Evolutionary conservation across 2,329 filamentous ascomycete genomes (phyloP).

Genomic region (Ramichloridium luteum): DNA sequence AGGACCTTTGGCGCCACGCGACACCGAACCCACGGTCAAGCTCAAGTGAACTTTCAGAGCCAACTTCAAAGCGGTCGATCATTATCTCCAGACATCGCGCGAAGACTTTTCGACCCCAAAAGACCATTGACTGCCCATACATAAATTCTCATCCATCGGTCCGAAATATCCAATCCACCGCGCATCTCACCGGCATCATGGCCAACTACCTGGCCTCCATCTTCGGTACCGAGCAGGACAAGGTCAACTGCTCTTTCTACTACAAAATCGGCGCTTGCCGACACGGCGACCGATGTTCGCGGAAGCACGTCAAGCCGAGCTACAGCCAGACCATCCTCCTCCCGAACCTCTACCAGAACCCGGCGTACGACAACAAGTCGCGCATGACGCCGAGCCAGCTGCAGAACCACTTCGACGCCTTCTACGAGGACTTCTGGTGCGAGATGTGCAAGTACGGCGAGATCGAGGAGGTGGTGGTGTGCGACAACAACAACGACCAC

Average conservation of each 20-base stretch:
- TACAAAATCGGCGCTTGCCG: slow-evolving; percentile 99
- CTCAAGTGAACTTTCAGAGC: too few relatives aligned
- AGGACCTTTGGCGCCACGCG: too few relatives aligned
- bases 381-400: slow-evolving; percentile 92
- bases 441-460: slow-evolving; percentile 99
- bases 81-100: too few relatives aligned
- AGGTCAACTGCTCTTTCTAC: slow-evolving; percentile 98
- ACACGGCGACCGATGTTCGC: slow-evolving; percentile 93
- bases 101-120: too few relatives aligned
- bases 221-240: slow-evolving; percentile 99
- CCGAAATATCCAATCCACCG: too few relatives aligned
- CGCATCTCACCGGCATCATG: slow-evolving; percentile 50
- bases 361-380: slow-evolving; percentile 68
- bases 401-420: slow-evolving; percentile 98
- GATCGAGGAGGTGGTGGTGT: slow-evolving; percentile 93
- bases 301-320: slow-evolving; percentile 98
- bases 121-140: too few relatives aligned
- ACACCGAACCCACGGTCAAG: too few relatives aligned
- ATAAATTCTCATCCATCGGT: too few relatives aligned
- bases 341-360: slow-evolving; percentile 98
- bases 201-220: slow-evolving; percentile 98
- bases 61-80: too few relatives aligned
- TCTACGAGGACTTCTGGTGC: slow-evolving; percentile 99
- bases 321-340: slow-evolving; percentile 97
- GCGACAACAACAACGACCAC: slow-evolving; percentile 99